Evolutionary conservation across 1,284 basidiomycete genomes (phyloP).

Genomic region (Baeospora myosura): DNA sequence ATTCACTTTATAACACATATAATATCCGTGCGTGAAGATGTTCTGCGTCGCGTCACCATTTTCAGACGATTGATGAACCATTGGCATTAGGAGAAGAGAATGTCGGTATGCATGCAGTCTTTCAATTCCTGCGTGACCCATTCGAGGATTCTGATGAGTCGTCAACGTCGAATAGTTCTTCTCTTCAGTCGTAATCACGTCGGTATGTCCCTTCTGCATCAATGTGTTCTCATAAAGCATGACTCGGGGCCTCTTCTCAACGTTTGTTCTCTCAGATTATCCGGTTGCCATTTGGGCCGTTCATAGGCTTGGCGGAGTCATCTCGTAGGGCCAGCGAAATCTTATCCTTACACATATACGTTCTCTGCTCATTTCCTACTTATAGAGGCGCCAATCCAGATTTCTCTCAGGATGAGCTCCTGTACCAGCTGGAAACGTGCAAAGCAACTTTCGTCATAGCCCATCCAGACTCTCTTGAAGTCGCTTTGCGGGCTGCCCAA

Average conservation of each 20-base stretch:
- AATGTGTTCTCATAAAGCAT: not conserved
- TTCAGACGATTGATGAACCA: too few relatives aligned
- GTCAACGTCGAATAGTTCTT: constrained; percentile 33
- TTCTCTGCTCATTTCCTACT: constrained; percentile 2
- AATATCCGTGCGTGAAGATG: constrained; percentile 27
- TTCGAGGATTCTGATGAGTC: not conserved
- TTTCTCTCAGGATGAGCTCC: constrained; percentile 57
- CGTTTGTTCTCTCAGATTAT: constrained; percentile 44
- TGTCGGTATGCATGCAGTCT: constrained; percentile 51
- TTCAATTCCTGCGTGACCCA: not conserved
- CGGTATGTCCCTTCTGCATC: constrained; percentile 28
- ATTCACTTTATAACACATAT: constrained; percentile 37
- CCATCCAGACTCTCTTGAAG: constrained; percentile 43
- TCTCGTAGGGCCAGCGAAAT: constrained; percentile 39
- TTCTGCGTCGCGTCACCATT: not conserved
- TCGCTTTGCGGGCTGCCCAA: constrained; percentile 50
- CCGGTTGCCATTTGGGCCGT: constrained; percentile 62
- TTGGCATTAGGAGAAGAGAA: constrained; percentile 38
- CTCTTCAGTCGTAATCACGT: constrained; percentile 57
- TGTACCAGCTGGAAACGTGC: constrained; percentile 46
- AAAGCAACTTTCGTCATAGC: constrained; percentile 49
- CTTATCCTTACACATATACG: constrained; percentile 1
- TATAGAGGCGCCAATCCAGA: constrained; percentile 51
- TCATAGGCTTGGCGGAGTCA: constrained; percentile 61
- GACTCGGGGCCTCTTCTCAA: too few relatives aligned